Evolutionary conservation across 345 rosid genomes (phyloP).

Genomic region (Gossypium herbaceum): DNA sequence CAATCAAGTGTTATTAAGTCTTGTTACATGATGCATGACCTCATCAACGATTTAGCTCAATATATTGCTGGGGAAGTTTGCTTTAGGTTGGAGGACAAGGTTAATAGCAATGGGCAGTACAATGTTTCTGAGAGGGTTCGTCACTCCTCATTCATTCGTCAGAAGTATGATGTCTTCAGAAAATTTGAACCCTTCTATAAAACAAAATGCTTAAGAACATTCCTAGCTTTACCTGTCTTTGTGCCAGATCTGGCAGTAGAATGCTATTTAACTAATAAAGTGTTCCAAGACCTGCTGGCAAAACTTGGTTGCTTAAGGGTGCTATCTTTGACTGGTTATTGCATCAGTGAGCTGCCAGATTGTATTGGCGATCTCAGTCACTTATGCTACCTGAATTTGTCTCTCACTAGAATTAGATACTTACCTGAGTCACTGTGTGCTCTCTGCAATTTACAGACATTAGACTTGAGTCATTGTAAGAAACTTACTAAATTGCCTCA

Average conservation of each 20-base stretch:
- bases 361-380: conserved; percentile 20
- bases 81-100: conserved; percentile 9
- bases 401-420: conserved; percentile 6
- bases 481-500: conserved; percentile 8
- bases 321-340: conserved; percentile 13
- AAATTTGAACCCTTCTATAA: conserved; percentile 4
- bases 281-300: conserved; percentile 7
- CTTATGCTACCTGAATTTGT: conserved; percentile 22
- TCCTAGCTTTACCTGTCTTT: conserved; percentile 9
- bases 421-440: conserved; percentile 22
- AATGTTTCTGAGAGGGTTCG: not conserved
- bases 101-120: not conserved
- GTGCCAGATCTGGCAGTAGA: not conserved
- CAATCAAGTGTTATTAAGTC: not conserved
- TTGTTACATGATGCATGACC: not conserved
- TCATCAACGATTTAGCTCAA: conserved; percentile 17
- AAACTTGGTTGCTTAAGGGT: conserved; percentile 15
- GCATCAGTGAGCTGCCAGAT: conserved; percentile 12
- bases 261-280: not conserved
- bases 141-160: conserved; percentile 18
- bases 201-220: conserved; percentile 11
- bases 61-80: conserved; percentile 8
- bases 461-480: conserved; percentile 8
- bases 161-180: not conserved
- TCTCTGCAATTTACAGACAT: conserved; percentile 17